Evolutionary conservation across 768 basidiomycete genomes (phyloP), one percentile per base, ranked within the genome.

Genomic region (Tephrocybe sp.): DNA sequence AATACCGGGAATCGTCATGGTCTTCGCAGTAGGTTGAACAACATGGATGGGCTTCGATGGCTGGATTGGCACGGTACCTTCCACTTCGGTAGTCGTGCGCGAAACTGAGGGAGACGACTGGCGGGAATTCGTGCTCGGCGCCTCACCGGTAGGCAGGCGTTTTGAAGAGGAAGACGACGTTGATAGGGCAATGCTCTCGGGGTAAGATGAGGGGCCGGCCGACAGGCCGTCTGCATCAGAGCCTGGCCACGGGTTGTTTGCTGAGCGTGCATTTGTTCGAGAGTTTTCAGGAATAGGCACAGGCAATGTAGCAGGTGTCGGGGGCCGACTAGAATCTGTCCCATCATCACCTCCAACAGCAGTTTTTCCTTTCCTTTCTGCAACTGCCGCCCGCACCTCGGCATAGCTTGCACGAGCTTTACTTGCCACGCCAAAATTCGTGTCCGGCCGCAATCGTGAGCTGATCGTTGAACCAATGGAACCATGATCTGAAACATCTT

Each of bases 1-100:
- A 52, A 93, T 93, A 1, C 89, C 88, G 8, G 91, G 91, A 54
- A 93, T 92, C 12, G 81, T 84, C 91, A 93, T 93, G 34, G 78
- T 86, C 58, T 82, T 86, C 25, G 82, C 86, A 61, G 84, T 82
- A 2, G 90, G 90, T 60, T 92, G 91, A 15, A 83, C 82, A 55
- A 84, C 81, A 56, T 89, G 88, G 7, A 84, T 80, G 15, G 73
- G 68, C 37, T 56, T 56, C 18, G 51, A 47, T 9, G 64, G 64
- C 38, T 69, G 45, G 26, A 45, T 51, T 8, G 59, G 42, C 26
- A 51, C 49, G 38, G 71, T 64, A 46, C 64, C 49, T 32, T 71
- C 69, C 25, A 58, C 58, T 45, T 71, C 70, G 2, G 67, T 63
- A 22, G 58, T 62, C 15, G 65, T 61, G 8, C 63, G 69, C 32